A percentile compares a stretch with the other conserved stretches of the same genome.
Evolutionary conservation across 306 rosid genomes (phyloP).

Genomic region (Lathyrus oleraceus): DNA sequence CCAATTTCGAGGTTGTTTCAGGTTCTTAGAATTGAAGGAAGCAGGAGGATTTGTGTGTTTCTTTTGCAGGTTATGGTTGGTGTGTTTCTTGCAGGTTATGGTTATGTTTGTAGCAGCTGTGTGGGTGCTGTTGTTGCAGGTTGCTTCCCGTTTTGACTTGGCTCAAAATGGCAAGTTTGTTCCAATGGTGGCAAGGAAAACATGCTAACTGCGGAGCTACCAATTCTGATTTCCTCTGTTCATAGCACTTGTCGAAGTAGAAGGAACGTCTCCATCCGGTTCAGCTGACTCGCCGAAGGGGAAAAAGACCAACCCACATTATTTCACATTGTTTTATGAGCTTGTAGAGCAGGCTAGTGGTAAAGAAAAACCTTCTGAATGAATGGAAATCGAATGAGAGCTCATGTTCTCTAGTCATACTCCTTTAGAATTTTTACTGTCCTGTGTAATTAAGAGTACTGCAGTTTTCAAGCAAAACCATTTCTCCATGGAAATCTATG

Average conservation of each 20-base stretch:
- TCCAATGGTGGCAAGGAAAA: constrained; percentile 86
- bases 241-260: constrained; percentile 47
- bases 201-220: constrained; percentile 74
- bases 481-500: constrained; percentile 94
- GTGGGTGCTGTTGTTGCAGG: too few relatives aligned
- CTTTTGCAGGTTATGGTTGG: too few relatives aligned
- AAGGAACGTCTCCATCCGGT: constrained; percentile 37
- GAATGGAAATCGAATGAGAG: constrained; percentile 87
- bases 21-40: too few relatives aligned
- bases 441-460: constrained; percentile 98
- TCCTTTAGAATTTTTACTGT: constrained; percentile 82
- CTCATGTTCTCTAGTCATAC: constrained; percentile 96
- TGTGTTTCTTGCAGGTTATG: too few relatives aligned
- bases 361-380: constrained; percentile 88
- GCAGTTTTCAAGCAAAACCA: constrained; percentile 85
- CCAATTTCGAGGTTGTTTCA: too few relatives aligned
- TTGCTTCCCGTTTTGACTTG: too few relatives aligned
- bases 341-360: constrained; percentile 82
- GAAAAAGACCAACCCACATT: constrained; percentile 68
- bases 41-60: too few relatives aligned
- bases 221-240: constrained; percentile 60
- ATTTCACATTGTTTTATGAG: constrained; percentile 86
- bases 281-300: constrained; percentile 38
- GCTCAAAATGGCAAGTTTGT: too few relatives aligned
- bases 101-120: too few relatives aligned